These are phyloP conservation scores for Wickerhamomyces tratensis DNA, from an alignment of 805 yeast species.

Conservation along the genomic window DNA sequence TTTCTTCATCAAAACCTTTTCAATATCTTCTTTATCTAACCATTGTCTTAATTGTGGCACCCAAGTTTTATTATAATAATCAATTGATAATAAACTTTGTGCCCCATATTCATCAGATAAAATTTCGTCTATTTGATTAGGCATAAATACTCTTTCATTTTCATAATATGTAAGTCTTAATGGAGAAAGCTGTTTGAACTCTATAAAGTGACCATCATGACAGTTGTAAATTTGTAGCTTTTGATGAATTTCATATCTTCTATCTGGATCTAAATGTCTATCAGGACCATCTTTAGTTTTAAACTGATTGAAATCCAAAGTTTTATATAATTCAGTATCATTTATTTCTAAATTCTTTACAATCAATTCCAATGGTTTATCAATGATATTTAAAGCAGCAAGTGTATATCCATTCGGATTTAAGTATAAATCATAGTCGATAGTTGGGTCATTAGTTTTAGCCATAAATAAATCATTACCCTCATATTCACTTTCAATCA, in stretches of 20 bases:
- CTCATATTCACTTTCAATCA: not conserved
- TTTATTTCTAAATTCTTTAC: not conserved
- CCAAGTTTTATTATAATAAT: constrained; percentile 33
- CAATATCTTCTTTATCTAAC: constrained; percentile 27
- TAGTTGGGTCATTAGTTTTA: not conserved
- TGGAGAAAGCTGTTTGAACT: constrained; percentile 40
- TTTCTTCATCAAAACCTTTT: constrained; percentile 9
- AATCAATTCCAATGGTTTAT: too few species aligned
- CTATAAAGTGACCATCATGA: constrained; percentile 49
- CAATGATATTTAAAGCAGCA: not conserved
- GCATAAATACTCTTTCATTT: constrained; percentile 51
- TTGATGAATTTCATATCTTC: constrained; percentile 26
- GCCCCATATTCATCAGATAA: constrained; percentile 39
- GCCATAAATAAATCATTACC: not conserved
- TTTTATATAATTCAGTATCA: not conserved
- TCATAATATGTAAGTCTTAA: constrained; percentile 43
- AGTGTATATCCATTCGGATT: not conserved
- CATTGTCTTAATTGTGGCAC: constrained; percentile 48
- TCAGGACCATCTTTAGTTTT: not conserved
- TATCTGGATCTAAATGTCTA: constrained; percentile 10
- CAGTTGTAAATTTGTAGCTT: constrained; percentile 37
- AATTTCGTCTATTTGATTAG: constrained; percentile 30
- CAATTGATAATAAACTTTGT: constrained; percentile 22
- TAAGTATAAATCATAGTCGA: not conserved
- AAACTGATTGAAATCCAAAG: not conserved